Base-by-base conservation (phyloP, 2,329 filamentous ascomycete genomes). In the Fusarium anthophilum region DNA sequence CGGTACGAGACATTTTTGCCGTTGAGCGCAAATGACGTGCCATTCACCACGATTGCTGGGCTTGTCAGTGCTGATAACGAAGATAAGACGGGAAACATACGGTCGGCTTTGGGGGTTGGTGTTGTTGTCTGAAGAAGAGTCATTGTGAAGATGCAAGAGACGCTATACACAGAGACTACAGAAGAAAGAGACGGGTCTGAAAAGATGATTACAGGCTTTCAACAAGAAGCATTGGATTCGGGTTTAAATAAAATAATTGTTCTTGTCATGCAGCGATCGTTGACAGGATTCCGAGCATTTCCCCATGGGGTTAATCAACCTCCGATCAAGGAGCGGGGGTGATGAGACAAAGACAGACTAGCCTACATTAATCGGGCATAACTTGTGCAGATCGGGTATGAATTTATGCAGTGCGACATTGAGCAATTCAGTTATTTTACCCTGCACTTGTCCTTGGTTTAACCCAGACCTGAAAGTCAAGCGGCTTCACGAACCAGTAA, bases 1-100 rank as follows among this genome's bases (percentile, higher is more conserved):
- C 88, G 87, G 75, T 92, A 92, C 2, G 90, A 91, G 37, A 90
- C 83, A 70, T 84, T 83, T 51, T 87, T 81, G 32, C 87, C 89
- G 37, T 88, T 88, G 51, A 91, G 82, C 4, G 88, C 85, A 72
- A 91, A 91, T 22, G 86, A 86, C 8, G 82, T 86, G 15, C 88
- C 88, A 10, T 88, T 80, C n/a, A 87, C 87, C 28, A 84, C 83
- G 63, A 91, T 85, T 43, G 85, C 88, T 89, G 20, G 8, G 3
- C 1, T 4, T n/a, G 64, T 74, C 28, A 72, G 68, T 45, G 3
- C 18, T 35, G n/a, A 24, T n/a, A 8, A 15, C 5, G 26, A 14
- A 15, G n/a, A 24, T 30, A 10, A 14, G 20, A 8, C 3, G 15
- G n/a, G 22, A 20, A 35, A 73, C 72, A 5, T 50, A 72, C 64